A percentile compares a stretch with the other conserved stretches of the same genome.
Evolutionary conservation across 495 filamentous ascomycete species (phyloP).

Genomic region (Letharia lupina): DNA sequence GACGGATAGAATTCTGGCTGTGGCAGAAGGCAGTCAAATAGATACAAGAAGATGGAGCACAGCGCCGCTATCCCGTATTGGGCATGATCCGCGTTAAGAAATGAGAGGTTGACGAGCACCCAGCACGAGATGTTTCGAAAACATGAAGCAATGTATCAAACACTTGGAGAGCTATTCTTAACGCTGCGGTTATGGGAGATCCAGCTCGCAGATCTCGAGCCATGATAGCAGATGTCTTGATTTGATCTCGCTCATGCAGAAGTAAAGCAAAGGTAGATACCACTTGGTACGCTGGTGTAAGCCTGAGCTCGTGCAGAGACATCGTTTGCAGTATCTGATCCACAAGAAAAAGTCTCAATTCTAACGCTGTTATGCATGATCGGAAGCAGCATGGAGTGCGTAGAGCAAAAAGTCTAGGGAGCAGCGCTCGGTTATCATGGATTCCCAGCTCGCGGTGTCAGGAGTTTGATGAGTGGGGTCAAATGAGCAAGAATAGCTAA

Average conservation of each 20-base stretch:
- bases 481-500: background rate
- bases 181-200: too few relatives aligned
- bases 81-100: background rate
- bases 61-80: background rate
- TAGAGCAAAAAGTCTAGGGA: background rate
- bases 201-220: background rate
- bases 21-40: background rate
- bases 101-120: background rate
- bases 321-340: background rate
- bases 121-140: background rate
- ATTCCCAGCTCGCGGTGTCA: background rate
- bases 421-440: background rate
- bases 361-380: too few relatives aligned
- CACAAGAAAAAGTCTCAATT: too few relatives aligned
- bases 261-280: background rate
- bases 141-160: background rate
- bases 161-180: background rate
- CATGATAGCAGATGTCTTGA: background rate
- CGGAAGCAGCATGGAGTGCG: too few relatives aligned
- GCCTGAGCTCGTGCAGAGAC: background rate
- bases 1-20: background rate
- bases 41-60: background rate
- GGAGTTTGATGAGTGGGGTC: background rate
- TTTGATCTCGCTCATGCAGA: background rate
- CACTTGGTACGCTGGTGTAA: background rate